Percentiles rank a stretch among this genome's conserved stretches.
phyloP scores from a whole-genome alignment of 805 yeast species.

The Zygoascus flipseniorum region DNA sequence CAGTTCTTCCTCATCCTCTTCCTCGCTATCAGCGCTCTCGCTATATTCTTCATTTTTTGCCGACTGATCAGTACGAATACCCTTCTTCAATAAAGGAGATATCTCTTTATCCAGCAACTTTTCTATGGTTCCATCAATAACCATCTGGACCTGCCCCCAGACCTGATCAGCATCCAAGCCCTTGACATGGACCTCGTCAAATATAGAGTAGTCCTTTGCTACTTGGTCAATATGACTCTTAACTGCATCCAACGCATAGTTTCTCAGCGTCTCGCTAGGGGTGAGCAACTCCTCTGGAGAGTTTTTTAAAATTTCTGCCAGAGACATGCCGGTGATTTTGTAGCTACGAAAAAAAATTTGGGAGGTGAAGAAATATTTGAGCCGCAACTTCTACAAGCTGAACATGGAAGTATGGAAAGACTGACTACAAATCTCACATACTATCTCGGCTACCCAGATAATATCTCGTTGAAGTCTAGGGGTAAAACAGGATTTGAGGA shows the following conservation, averaged over 20 bases:
- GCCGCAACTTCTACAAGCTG: not conserved
- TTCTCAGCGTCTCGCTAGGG: slow-evolving; percentile 14
- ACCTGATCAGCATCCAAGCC: slow-evolving; percentile 88
- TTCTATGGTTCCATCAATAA: slow-evolving; percentile 70
- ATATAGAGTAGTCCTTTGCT: slow-evolving; percentile 44
- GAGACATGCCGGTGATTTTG: not conserved
- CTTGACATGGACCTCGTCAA: slow-evolving; percentile 75
- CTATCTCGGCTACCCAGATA: no score
- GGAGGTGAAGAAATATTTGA: not conserved
- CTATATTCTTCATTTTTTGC: slow-evolving; percentile 15
- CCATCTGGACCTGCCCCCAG: slow-evolving; percentile 86
- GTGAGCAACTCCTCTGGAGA: slow-evolving; percentile 23
- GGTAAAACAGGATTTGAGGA: no score
- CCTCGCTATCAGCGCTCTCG: slow-evolving; percentile 11
- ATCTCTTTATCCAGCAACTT: slow-evolving; percentile 49
- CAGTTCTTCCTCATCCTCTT: slow-evolving; percentile 22
- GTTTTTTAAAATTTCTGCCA: slow-evolving; percentile 7
- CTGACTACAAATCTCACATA: no score
- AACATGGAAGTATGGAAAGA: no score
- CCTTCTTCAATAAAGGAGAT: slow-evolving; percentile 33
- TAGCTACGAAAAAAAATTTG: not conserved
- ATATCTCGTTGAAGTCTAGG: no score
- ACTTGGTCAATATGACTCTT: slow-evolving; percentile 54
- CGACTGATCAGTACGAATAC: slow-evolving; percentile 10
- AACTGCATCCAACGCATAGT: slow-evolving; percentile 23